Evolutionary conservation across 2,329 filamentous ascomycete species (phyloP).

Genomic region (Sarocladium kiliense): DNA sequence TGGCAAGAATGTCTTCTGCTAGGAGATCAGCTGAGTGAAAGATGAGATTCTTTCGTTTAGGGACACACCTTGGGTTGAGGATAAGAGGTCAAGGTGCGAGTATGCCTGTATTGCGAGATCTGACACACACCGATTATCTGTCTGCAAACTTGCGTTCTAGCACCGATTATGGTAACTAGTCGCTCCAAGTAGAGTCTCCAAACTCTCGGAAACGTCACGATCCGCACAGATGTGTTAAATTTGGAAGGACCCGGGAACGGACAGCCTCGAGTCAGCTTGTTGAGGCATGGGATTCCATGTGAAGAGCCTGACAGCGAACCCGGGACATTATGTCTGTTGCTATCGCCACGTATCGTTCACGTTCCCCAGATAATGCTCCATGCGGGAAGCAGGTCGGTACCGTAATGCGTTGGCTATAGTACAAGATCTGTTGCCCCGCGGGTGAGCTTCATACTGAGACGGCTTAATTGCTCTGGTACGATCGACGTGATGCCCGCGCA

Average conservation of each 20-base stretch:
- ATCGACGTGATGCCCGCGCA: background rate
- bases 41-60: background rate
- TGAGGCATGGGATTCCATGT: too few species aligned
- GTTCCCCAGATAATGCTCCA: background rate
- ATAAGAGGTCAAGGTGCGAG: background rate
- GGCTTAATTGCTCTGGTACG: background rate
- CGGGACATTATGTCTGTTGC: background rate
- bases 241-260: background rate
- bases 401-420: background rate
- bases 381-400: background rate
- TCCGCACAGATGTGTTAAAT: slow-evolving; percentile 1
- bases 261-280: too few species aligned
- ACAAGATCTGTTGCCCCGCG: background rate
- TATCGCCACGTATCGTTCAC: background rate
- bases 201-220: slow-evolving; percentile 1
- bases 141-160: background rate
- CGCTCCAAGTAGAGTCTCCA: background rate
- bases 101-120: background rate
- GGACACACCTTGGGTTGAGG: background rate
- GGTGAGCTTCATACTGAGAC: background rate
- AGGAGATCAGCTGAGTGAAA: too few species aligned
- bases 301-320: too few species aligned
- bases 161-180: too few species aligned
- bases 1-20: too few species aligned
- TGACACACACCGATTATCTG: background rate